Percentiles rank a stretch among this genome's conserved stretches.
phyloP scores from a whole-genome alignment of 73 alveolate genomes.

The Urostyla sp. region DNA sequence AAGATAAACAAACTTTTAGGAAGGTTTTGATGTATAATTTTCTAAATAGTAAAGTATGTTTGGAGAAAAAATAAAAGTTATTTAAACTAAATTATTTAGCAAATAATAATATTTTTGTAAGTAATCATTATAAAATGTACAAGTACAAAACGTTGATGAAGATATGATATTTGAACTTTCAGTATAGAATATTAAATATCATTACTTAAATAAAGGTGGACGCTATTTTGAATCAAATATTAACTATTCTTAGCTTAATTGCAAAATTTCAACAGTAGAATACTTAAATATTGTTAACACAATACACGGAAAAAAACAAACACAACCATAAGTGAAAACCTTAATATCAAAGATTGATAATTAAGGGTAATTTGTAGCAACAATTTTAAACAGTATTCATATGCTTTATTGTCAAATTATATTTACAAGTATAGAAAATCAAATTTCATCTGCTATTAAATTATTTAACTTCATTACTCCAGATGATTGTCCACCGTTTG shows the following conservation, averaged over 20 bases:
- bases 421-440: conserved; percentile 45
- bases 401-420: conserved; percentile 56
- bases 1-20: background rate
- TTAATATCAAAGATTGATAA: conserved; percentile 47
- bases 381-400: conserved; percentile 53
- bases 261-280: conserved; percentile 16
- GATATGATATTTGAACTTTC: conserved; percentile 33
- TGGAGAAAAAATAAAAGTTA: background rate
- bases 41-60: background rate
- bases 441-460: conserved; percentile 21
- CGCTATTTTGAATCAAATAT: conserved; percentile 21
- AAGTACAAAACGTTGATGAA: conserved; percentile 2
- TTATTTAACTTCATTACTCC: conserved; percentile 61
- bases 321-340: background rate
- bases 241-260: background rate
- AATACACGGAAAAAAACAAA: background rate
- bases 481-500: conserved; percentile 73
- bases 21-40: conserved; percentile 22
- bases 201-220: conserved; percentile 30
- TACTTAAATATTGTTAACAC: too few relatives aligned
- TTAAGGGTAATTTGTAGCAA: conserved; percentile 20
- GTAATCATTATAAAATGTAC: background rate
- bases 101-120: conserved; percentile 13
- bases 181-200: background rate
- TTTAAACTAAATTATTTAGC: conserved; percentile 1